A percentile compares a stretch with the other conserved stretches of the same genome.
phyloP scores from a whole-genome alignment of 2,329 filamentous ascomycete species.

The Ustilaginoidea virens region DNA sequence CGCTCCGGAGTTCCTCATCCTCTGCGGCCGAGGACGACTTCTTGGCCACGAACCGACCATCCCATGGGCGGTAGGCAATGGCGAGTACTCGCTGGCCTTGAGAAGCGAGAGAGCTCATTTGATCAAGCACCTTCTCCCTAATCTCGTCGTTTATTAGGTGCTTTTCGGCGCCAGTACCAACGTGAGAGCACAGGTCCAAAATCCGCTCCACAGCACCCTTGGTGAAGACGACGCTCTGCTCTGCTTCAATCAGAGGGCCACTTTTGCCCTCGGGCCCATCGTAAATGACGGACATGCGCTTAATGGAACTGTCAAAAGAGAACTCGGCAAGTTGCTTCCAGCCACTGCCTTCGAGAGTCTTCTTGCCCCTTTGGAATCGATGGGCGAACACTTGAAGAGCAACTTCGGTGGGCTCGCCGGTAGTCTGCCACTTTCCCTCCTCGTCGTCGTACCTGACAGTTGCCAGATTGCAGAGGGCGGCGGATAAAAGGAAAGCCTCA shows the following conservation, averaged over 20 bases:
- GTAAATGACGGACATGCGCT: slow-evolving; percentile 69
- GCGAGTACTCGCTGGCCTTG: slow-evolving; percentile 60
- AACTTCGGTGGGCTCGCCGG: slow-evolving; percentile 60
- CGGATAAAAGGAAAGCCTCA: slow-evolving; percentile 34
- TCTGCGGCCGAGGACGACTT: slow-evolving; percentile 17
- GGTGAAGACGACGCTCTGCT: slow-evolving; percentile 39
- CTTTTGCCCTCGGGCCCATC: slow-evolving; percentile 27
- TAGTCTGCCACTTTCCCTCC: slow-evolving; percentile 46
- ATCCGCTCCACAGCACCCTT: slow-evolving; percentile 49
- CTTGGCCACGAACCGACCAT: slow-evolving; percentile 30
- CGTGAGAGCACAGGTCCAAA: slow-evolving; percentile 36
- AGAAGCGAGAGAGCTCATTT: slow-evolving; percentile 44
- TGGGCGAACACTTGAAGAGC: slow-evolving; percentile 62
- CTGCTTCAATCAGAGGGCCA: slow-evolving; percentile 20
- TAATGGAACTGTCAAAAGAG: slow-evolving; percentile 65
- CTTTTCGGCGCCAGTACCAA: slow-evolving; percentile 26
- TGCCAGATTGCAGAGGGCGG: slow-evolving; percentile 51
- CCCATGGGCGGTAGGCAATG: slow-evolving; percentile 47
- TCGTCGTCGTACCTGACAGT: slow-evolving; percentile 39
- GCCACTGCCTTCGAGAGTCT: slow-evolving; percentile 31
- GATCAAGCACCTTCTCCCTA: slow-evolving; percentile 32
- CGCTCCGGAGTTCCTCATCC: slow-evolving; percentile 35
- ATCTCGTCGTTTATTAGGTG: slow-evolving; percentile 33
- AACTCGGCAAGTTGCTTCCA: slow-evolving; percentile 56
- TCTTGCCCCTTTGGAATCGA: slow-evolving; percentile 47